Evolutionary conservation across 768 basidiomycete species (phyloP).

Genomic region (Boletus rufocinnamomeus): DNA sequence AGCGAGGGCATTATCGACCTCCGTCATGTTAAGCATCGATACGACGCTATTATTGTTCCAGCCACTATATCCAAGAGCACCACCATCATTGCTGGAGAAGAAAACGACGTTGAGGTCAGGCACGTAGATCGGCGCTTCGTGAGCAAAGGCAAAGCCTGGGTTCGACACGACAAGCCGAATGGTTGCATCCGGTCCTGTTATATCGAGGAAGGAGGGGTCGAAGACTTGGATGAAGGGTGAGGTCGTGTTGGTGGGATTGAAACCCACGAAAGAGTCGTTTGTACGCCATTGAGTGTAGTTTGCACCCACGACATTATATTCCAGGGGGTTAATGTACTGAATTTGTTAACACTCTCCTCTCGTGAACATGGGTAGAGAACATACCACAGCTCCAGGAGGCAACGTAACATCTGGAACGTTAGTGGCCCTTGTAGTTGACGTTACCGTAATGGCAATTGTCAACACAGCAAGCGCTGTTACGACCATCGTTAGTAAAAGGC

Average conservation of each 20-base stretch:
- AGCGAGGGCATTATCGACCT: slow-evolving; percentile 50
- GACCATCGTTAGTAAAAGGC: background rate
- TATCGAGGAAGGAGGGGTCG: slow-evolving; percentile 52
- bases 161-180: slow-evolving; percentile 65
- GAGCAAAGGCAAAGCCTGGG: slow-evolving; percentile 68
- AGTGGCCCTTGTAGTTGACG: background rate
- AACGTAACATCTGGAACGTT: background rate
- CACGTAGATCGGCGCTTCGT: slow-evolving; percentile 75
- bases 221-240: slow-evolving; percentile 63
- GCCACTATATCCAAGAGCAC: slow-evolving; percentile 62
- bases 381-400: slow-evolving; percentile 17
- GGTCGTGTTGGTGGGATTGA: slow-evolving; percentile 63
- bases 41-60: slow-evolving; percentile 64
- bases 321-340: slow-evolving; percentile 53
- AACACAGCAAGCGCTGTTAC: background rate
- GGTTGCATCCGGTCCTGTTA: slow-evolving; percentile 59
- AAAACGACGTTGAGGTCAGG: slow-evolving; percentile 65
- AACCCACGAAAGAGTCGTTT: slow-evolving; percentile 43
- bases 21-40: slow-evolving; percentile 59
- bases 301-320: slow-evolving; percentile 54
- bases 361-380: background rate
- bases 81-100: slow-evolving; percentile 73
- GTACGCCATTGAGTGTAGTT: slow-evolving; percentile 41
- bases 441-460: background rate
- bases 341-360: background rate